Percentiles rank a stretch among this genome's conserved stretches.
These are phyloP conservation scores for Sanguinoderma infundibulare DNA, from an alignment of 1,284 basidiomycete genomes.

Conservation along the genomic window DNA sequence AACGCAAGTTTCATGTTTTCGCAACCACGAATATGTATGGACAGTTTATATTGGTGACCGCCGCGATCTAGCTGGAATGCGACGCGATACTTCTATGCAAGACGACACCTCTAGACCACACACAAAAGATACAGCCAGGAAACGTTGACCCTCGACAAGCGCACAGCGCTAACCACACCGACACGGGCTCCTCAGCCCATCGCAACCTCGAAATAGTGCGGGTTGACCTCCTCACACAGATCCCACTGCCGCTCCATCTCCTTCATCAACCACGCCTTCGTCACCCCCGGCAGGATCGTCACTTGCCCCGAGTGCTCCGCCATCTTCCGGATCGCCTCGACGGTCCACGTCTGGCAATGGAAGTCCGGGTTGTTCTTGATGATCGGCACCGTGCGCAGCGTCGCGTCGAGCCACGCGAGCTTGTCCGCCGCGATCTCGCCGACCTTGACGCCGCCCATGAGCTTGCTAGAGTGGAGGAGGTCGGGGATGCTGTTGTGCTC, in stretches of 20 bases:
- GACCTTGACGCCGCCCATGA: too few relatives aligned
- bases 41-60: too few relatives aligned
- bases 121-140: too few relatives aligned
- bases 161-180: neutral
- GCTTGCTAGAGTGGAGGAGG: too few relatives aligned
- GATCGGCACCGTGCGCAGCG: neutral
- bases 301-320: neutral
- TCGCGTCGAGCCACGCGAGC: neutral
- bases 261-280: neutral
- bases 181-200: neutral
- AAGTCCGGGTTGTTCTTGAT: neutral
- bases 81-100: too few relatives aligned
- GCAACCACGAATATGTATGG: too few relatives aligned
- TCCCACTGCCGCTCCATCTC: neutral
- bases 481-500: too few relatives aligned
- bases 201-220: neutral
- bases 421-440: slow-evolving; percentile 1
- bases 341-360: slow-evolving; percentile 7
- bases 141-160: too few relatives aligned
- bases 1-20: too few relatives aligned
- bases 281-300: neutral
- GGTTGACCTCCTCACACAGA: neutral
- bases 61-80: too few relatives aligned
- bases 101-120: too few relatives aligned
- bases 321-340: slow-evolving; percentile 2